Percentiles rank a stretch among this genome's conserved stretches.
Evolutionary conservation across 2,329 filamentous ascomycete species (phyloP).

Genomic region (Beauveria bassiana): DNA sequence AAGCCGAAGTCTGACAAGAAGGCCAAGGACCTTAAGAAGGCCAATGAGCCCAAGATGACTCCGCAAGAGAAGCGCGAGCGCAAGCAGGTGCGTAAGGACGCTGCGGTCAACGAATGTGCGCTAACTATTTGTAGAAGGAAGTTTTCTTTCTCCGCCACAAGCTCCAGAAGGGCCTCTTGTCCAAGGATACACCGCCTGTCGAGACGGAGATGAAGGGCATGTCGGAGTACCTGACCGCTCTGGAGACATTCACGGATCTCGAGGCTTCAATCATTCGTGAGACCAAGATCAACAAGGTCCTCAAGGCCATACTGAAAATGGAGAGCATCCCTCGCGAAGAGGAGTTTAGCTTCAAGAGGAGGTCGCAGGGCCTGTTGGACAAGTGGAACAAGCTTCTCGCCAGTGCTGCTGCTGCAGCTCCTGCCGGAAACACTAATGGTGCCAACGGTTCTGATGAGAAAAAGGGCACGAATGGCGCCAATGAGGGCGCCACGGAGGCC

Average conservation of each 20-base stretch:
- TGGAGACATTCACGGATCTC: slow-evolving; percentile 72
- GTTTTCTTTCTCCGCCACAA: slow-evolving; percentile 93
- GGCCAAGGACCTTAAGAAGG: slow-evolving; percentile 46
- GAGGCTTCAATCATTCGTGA: slow-evolving; percentile 81
- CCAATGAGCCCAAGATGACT: slow-evolving; percentile 51
- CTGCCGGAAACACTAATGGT: slow-evolving; percentile 33
- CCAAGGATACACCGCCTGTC: slow-evolving; percentile 75
- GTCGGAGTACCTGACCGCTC: slow-evolving; percentile 68
- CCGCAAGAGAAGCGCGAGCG: slow-evolving; percentile 50
- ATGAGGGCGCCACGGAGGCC: slow-evolving; percentile 28
- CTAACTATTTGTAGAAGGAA: slow-evolving; percentile 49
- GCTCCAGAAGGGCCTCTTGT: slow-evolving; percentile 88
- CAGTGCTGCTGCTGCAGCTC: slow-evolving; percentile 37
- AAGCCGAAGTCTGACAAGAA: slow-evolving; percentile 50
- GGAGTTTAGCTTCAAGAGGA: slow-evolving; percentile 80
- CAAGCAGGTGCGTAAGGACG: slow-evolving; percentile 43
- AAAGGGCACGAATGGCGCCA: slow-evolving; percentile 33
- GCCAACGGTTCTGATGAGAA: slow-evolving; percentile 43
- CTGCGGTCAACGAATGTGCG: not conserved
- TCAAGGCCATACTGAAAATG: slow-evolving; percentile 89
- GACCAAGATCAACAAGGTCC: slow-evolving; percentile 98
- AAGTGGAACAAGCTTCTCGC: slow-evolving; percentile 85
- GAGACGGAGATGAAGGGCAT: slow-evolving; percentile 75
- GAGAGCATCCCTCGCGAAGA: slow-evolving; percentile 79
- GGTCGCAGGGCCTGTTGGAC: slow-evolving; percentile 70